Base-by-base conservation (phyloP, 2,329 filamentous ascomycete species). In the Apiospora kogelbergensis region DNA sequence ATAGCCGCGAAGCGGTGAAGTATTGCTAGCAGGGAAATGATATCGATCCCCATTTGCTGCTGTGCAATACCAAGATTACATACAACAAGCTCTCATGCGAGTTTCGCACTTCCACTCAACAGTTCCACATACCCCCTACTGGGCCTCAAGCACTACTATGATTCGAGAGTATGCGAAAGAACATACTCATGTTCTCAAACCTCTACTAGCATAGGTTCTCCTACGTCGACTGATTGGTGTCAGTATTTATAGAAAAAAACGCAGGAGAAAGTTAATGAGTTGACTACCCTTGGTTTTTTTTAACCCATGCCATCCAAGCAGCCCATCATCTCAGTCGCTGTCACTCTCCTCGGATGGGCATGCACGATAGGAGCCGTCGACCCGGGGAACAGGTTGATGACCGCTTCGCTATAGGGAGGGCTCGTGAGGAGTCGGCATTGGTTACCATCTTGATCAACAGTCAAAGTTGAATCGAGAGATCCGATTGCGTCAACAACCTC, bases 281-380 rank as follows among this genome's bases (percentile, higher is more conserved):
- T 4, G 2, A 3, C 2, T 37, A 60, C 53, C 53, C 37, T 37
- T 33, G 24, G 30, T 26, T 20, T 33, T 20, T 33, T 10, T 22
- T 30, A 42, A 67, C 5, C 45, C n/a, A 17, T 17, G 45, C 45
- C 11, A 24, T 68, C 45, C 42, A 63, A 22, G 22, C 68, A 45
- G 15, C 72, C 66, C 57, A 71, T 71, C 70, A 77, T 72, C 22
- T 76, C 66, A n/a, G 9, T 24, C 9, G 76, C 73, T 6, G 71
- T 73, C 65, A 57, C 71, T 45, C 75, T 73, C 17, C 68, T 68
- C 41, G 66, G 20, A 30, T 60, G 71, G 3, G 48, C 40, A 64
- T 73, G 33, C 33, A 78, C 53, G 46, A 77, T 71, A 20, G 72
- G 72, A 22, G 72, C 75, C 1, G 67, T 40, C n/a, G 65, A 69